Percentiles rank a stretch among this genome's conserved stretches.
phyloP scores from a whole-genome alignment of 768 basidiomycete genomes.

The Boletus rubropictus region DNA sequence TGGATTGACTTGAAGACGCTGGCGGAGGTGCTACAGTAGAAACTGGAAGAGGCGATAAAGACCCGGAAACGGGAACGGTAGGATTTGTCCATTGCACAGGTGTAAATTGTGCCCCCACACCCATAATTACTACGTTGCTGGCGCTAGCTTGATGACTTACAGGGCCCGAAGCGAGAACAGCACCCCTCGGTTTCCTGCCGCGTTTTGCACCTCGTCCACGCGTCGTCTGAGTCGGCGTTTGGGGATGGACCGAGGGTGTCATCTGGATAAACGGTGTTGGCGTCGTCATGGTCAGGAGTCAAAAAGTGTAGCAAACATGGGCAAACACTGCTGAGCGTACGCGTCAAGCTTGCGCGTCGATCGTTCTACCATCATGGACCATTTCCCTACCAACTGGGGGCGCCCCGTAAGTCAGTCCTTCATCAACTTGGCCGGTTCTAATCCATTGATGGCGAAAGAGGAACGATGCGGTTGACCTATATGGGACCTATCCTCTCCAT shows the following conservation, averaged over 20 bases:
- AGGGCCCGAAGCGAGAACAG: conserved; percentile 6
- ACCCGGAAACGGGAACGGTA: conserved; percentile 1
- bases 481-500: conserved; percentile 72
- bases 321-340: conserved; percentile 18
- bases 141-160: conserved; percentile 9
- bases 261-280: conserved; percentile 26
- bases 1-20: conserved; percentile 8
- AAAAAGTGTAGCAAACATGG: conserved; percentile 7
- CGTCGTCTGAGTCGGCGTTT: conserved; percentile 18
- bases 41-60: conserved; percentile 12
- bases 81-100: conserved; percentile 38
- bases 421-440: not conserved
- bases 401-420: conserved; percentile 49
- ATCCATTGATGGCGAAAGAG: conserved; percentile 38
- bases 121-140: not conserved
- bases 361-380: conserved; percentile 53
- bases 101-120: conserved; percentile 22
- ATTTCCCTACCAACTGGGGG: conserved; percentile 82
- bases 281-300: conserved; percentile 19
- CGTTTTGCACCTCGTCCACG: conserved; percentile 26
- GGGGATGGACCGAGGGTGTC: conserved; percentile 12
- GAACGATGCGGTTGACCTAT: conserved; percentile 69
- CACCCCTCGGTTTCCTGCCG: conserved; percentile 22
- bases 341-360: conserved; percentile 22
- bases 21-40: not conserved